phyloP scores from a whole-genome alignment of 345 rosid species.

The Geranium rotundifolium region DNA sequence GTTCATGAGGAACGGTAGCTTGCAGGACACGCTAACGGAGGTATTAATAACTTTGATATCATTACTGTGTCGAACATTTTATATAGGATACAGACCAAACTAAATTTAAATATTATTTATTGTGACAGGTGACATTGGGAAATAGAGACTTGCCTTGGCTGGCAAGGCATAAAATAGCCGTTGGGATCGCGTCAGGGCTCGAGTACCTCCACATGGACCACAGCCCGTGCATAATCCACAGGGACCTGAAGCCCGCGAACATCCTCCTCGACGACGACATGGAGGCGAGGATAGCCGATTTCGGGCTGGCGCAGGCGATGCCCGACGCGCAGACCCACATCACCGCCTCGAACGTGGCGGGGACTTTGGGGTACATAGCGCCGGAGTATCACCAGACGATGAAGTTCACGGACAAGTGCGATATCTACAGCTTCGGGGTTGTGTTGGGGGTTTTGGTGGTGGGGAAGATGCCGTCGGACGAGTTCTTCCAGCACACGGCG shows the following conservation, averaged over 20 bases:
- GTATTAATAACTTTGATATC: too few relatives aligned
- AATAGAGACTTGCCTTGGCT: slow-evolving; percentile 51
- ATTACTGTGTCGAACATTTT: too few relatives aligned
- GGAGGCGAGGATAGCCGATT: slow-evolving; percentile 89
- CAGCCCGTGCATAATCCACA: slow-evolving; percentile 57
- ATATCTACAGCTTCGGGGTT: slow-evolving; percentile 78
- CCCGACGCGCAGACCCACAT: slow-evolving; percentile 63
- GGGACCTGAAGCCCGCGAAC: slow-evolving; percentile 87
- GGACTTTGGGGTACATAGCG: slow-evolving; percentile 89
- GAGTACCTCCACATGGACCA: slow-evolving; percentile 72
- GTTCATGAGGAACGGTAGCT: slow-evolving; percentile 82
- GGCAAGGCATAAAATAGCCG: slow-evolving; percentile 53
- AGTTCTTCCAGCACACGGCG: slow-evolving; percentile 56
- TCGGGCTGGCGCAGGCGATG: slow-evolving; percentile 72
- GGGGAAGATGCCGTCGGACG: slow-evolving; percentile 81
- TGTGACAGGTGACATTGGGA: slow-evolving; percentile 39
- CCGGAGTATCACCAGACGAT: slow-evolving; percentile 80
- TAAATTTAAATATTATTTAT: too few relatives aligned
- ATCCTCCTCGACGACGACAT: slow-evolving; percentile 75
- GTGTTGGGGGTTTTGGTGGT: slow-evolving; percentile 58
- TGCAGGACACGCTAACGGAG: slow-evolving; percentile 45
- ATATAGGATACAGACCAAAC: too few relatives aligned
- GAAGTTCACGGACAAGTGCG: slow-evolving; percentile 83
- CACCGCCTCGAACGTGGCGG: slow-evolving; percentile 52
- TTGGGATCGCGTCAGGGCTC: slow-evolving; percentile 73